Evolutionary conservation across 106 monocot genomes (phyloP), one percentile per base, ranked within the genome.

Genomic region (Apostasia ramifera): DNA sequence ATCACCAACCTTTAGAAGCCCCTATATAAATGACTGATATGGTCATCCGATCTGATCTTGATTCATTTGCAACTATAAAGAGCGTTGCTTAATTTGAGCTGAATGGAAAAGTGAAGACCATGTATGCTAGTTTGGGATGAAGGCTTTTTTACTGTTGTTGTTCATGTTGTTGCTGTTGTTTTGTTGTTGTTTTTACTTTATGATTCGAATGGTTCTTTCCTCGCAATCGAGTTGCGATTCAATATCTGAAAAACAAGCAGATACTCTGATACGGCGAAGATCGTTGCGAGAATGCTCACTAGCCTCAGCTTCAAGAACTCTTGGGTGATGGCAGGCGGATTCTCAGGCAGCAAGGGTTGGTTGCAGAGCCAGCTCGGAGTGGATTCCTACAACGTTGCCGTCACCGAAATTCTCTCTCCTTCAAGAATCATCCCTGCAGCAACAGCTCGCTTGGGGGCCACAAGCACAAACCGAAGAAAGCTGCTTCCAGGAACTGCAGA

Each of bases 261-360:
- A 71, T 95, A 92, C 55, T 75, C 71, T 37, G 95, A 92, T 68
- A 65, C 58, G 0, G 88, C 95, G 6, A 89, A 86, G 63, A 78
- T 68, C 37, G 89, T 92, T 52, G 95, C 91, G 1, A 95, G 72
- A 70, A 50, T 78, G 11, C 82, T 95, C 43, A 92, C 86, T 1
- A 71, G 69, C 44, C 72, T 86, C 15, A 89, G 91, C 7, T 95
- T 92, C 76, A 83, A 84, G 66, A 95, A 89, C 78, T 81, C 71
- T 57, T 95, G 81, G 83, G 54, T 89, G 1, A 72, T 89, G 73
- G 43, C 55, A 1, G 86, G 74, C 49, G 94, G 94, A 6, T 95
- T 95, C 75, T 88, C 88, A 0, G 91, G 94, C 8, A 62, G 88
- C 14, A 87, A 73, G 77, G 95, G 95, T 3, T 95, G 95, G 95